Conservation (phyloP, 2,329 filamentous ascomycete species). For the Paracamarosporium sp. region DNA sequence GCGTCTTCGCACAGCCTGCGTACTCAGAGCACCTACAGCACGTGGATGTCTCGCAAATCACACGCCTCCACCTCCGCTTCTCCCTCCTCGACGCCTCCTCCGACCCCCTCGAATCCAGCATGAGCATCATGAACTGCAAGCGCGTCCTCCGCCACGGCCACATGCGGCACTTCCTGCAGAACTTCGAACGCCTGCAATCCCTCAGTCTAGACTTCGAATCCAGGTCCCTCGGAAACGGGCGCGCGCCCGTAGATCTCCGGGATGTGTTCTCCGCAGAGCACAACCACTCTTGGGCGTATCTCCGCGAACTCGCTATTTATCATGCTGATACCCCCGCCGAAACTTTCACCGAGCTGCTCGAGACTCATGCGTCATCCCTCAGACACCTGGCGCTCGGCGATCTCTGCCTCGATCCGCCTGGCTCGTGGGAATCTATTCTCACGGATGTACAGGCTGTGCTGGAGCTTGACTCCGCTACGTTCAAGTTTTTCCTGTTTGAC, state of each 20-base stretch:
- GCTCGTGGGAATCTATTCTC: background rate
- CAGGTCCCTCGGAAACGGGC: background rate
- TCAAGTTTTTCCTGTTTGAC: background rate
- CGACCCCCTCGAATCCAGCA: slow-evolving; percentile 1
- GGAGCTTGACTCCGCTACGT: background rate
- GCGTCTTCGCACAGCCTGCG: background rate
- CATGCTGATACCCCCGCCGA: background rate
- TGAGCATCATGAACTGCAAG: slow-evolving; percentile 5
- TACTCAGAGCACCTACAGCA: background rate
- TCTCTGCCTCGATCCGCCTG: slow-evolving; percentile 3
- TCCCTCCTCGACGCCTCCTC: background rate
- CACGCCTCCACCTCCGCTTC: background rate
- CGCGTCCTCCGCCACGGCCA: background rate
- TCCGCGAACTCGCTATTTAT: background rate
- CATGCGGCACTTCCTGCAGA: background rate
- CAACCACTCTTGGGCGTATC: background rate
- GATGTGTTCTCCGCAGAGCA: background rate
- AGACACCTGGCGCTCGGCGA: background rate
- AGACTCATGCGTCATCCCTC: background rate
- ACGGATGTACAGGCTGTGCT: background rate
- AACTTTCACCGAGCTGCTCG: background rate
- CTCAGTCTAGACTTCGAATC: background rate
- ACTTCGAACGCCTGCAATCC: background rate
- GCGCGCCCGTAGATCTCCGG: background rate
- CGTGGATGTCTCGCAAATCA: background rate